Base-by-base conservation (phyloP, 1,139 yeast species). In the Candida pseudoviswanathii region DNA sequence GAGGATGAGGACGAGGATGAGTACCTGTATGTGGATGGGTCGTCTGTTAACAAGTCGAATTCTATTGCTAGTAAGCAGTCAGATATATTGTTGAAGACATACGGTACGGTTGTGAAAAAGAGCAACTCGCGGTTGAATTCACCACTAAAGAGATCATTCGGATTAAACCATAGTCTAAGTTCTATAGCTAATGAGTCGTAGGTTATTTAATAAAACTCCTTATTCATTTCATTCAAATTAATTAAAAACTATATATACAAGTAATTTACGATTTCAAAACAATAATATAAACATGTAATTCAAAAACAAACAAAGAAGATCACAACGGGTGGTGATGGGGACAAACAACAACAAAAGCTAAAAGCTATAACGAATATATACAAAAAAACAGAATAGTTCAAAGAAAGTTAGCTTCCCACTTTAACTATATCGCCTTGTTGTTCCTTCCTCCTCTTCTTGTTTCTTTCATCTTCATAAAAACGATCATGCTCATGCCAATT, bases 81-180 rank as follows among this genome's bases (percentile, higher is more conserved):
- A 1, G 51, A 47, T 21, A 30, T 40, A 4, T 33, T 46, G 7
- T 41, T 47, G 3, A 52, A 50, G 33, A 48, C 47, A 21, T 54
- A 54, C 30, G 56, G 55, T 27, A 51, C 56, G 4, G 50, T 53
- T 21, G 16, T 26, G 21, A 43, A 43, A 30, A 46, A 39, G 38
- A 40, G 37, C 16, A 27, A 37, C 21, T 39, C 40, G 27, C 42
- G 30, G 2, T 10, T 24, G 9, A 25, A 10, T 26, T 43, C 52
- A 5, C 39, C 52, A 5, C 31, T 52, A 30, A 47, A 48, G 26
- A 40, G 53, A 38, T 49, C 53, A 1, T 42, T 42, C 34, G 55
- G 55, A 1, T 39, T 51, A 9, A 29, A 44, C 22, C 50, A 51
- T 24, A 52, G 48, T 47, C 41, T 52, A 38, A 51, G 50, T 37